phyloP scores from a whole-genome alignment of 768 basidiomycete genomes.

The Lentinula boryana region DNA sequence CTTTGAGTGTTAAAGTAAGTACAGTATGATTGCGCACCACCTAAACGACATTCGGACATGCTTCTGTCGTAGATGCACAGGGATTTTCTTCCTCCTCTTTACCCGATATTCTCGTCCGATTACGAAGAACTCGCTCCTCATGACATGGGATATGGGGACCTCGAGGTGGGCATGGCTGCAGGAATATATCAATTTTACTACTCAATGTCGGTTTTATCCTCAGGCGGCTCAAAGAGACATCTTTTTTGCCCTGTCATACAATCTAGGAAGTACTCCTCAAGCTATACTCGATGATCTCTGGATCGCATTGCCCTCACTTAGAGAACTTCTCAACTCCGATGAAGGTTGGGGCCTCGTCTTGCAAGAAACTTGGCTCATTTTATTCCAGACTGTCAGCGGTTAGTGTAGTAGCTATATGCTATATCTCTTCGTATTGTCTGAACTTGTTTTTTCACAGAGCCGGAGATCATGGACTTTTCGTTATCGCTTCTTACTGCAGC shows the following conservation, averaged over 20 bases:
- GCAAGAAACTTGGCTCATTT: slow-evolving; percentile 40
- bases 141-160: slow-evolving; percentile 33
- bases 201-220: neutral
- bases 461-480: slow-evolving; percentile 46
- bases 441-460: slow-evolving; percentile 27
- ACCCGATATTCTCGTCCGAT: slow-evolving; percentile 44
- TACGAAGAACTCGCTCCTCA: slow-evolving; percentile 48
- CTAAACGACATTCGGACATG: neutral
- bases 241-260: slow-evolving; percentile 38
- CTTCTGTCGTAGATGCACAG: slow-evolving; percentile 45
- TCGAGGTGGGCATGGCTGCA: slow-evolving; percentile 38
- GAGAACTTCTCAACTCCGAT: slow-evolving; percentile 24
- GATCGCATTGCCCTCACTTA: slow-evolving; percentile 47
- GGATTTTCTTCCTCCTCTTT: slow-evolving; percentile 52
- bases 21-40: neutral
- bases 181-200: neutral
- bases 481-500: slow-evolving; percentile 48
- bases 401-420: slow-evolving; percentile 9
- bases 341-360: slow-evolving; percentile 42
- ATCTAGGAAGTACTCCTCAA: slow-evolving; percentile 48
- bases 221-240: slow-evolving; percentile 56
- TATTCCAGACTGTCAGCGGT: slow-evolving; percentile 41
- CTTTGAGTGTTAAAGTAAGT: slow-evolving; percentile 55
- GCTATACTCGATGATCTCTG: slow-evolving; percentile 55
- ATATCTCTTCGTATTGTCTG: neutral